Conservation (phyloP, 2,329 filamentous ascomycete genomes). For the Claviceps sp. region DNA sequence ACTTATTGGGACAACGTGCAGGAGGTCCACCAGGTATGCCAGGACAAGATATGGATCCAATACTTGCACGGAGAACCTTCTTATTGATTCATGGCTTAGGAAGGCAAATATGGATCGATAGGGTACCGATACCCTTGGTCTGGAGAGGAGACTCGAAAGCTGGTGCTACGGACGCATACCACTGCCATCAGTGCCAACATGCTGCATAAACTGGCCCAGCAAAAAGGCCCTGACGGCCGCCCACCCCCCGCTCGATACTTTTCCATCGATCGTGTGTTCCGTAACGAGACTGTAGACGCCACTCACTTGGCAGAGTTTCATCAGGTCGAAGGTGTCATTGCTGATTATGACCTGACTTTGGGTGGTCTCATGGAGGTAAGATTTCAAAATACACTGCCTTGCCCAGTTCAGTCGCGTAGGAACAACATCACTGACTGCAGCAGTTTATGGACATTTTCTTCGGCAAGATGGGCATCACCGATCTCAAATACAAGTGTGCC, state of each 20-base stretch:
- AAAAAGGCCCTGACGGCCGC: constrained; percentile 58
- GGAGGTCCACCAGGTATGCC: constrained; percentile 57
- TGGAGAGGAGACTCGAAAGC: constrained; percentile 65
- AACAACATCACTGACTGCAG: neutral
- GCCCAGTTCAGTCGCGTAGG: neutral
- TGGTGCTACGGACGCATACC: constrained; percentile 92
- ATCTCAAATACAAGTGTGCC: constrained; percentile 89
- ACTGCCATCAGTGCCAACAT: constrained; percentile 85
- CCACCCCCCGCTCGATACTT: constrained; percentile 77
- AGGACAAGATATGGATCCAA: neutral
- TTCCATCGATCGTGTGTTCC: constrained; percentile 96
- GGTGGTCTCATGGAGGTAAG: constrained; percentile 66
- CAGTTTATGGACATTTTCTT: constrained; percentile 89
- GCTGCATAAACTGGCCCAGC: constrained; percentile 75
- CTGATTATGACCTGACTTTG: constrained; percentile 84
- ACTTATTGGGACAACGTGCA: constrained; percentile 81
- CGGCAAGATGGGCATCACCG: constrained; percentile 77
- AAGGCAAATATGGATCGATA: constrained; percentile 86
- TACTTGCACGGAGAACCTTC: neutral
- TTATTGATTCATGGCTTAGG: constrained; percentile 13
- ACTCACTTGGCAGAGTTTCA: constrained; percentile 98
- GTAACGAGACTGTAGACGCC: constrained; percentile 92
- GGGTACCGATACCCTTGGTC: constrained; percentile 95
- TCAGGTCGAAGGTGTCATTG: constrained; percentile 96
- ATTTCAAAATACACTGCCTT: neutral